Base-by-base conservation (phyloP, 2,329 filamentous ascomycete genomes). In the Tricladium varicosporioides region DNA sequence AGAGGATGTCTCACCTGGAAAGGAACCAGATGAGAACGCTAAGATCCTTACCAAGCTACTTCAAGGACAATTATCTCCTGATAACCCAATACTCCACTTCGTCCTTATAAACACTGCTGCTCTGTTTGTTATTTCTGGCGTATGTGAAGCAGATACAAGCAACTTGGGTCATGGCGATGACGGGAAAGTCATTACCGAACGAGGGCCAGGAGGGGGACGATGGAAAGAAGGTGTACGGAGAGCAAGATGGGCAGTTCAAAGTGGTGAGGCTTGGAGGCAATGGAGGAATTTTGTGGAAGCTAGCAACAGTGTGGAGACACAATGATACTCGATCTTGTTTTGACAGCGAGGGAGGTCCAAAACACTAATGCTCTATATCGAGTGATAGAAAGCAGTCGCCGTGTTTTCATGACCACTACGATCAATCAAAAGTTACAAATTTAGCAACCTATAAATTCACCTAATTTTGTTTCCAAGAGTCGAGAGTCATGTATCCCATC, bases 201-300 rank as follows among this genome's bases (percentile, higher is more conserved):
- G 88, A 48, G 93, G 94, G 0, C 92, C 92, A 5, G 92, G 88
- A 10, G 90, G 90, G 13, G 84, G 90, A 56, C 82, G 93, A 68
- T 99, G 94, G 94, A 99, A 96, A 76, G 93, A 97, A 71, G 94
- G 93, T 52, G 84, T 97, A 13, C 80, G 93, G 66, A 82, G 91
- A 70, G 94, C 94, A 14, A 85, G 88, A 66, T 95, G 91, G 89
- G 91, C 91, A 10, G 82, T 99, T 48, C 83, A 86, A 73, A 96
- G 91, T 71, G 92, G 93, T 48, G 85, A 87, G 71, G 91, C 93
- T n/a, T 86, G 90, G 79, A 86, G 79, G 70, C 86, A 92, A 74
- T 93, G 94, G 85, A 79, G 86, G 56, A 79, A 80, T 18, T 97
- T 97, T 75, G 92, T 96, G 40, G 83, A 93, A 58, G 84, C 90